Percentiles rank a stretch among this genome's conserved stretches.
phyloP scores from a whole-genome alignment of 352 stramenopile genomes.

The Albugo candida region DNA sequence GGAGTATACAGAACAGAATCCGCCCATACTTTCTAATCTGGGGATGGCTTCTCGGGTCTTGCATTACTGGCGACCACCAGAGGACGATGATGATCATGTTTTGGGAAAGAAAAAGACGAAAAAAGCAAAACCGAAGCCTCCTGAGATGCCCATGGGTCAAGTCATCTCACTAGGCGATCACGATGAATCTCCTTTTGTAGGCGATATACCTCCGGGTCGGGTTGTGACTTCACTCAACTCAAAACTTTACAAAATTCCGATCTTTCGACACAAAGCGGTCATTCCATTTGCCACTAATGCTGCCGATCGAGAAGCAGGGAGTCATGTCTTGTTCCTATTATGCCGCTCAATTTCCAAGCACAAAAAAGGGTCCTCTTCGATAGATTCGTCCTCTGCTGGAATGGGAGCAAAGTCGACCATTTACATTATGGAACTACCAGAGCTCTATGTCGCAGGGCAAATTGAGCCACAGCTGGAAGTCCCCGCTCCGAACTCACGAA shows the following conservation, averaged over 20 bases:
- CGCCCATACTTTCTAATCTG: constrained; percentile 59
- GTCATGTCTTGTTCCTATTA: constrained; percentile 46
- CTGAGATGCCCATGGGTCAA: constrained; percentile 60
- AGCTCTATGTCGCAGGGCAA: constrained; percentile 56
- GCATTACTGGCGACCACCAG: constrained; percentile 65
- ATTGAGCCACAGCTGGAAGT: constrained; percentile 72
- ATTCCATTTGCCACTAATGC: constrained; percentile 25
- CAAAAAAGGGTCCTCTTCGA: constrained; percentile 24
- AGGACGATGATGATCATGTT: constrained; percentile 16
- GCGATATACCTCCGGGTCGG: constrained; percentile 49
- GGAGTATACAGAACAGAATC: constrained; percentile 70
- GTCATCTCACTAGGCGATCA: constrained; percentile 65
- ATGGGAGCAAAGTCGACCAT: constrained; percentile 31
- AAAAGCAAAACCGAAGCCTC: constrained; percentile 42
- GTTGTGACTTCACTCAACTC: constrained; percentile 68
- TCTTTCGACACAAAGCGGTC: constrained; percentile 47
- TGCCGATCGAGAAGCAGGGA: constrained; percentile 15
- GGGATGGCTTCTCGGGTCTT: constrained; percentile 70
- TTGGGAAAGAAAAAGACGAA: constrained; percentile 58
- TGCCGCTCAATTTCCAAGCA: constrained; percentile 53
- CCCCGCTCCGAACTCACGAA: constrained; percentile 52
- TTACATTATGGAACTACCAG: constrained; percentile 59
- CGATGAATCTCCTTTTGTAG: constrained; percentile 66
- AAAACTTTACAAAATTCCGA: constrained; percentile 67
- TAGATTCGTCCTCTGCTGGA: not conserved